phyloP scores from a whole-genome alignment of 2,329 filamentous ascomycete species.

The Trichophyton benhamiae region DNA sequence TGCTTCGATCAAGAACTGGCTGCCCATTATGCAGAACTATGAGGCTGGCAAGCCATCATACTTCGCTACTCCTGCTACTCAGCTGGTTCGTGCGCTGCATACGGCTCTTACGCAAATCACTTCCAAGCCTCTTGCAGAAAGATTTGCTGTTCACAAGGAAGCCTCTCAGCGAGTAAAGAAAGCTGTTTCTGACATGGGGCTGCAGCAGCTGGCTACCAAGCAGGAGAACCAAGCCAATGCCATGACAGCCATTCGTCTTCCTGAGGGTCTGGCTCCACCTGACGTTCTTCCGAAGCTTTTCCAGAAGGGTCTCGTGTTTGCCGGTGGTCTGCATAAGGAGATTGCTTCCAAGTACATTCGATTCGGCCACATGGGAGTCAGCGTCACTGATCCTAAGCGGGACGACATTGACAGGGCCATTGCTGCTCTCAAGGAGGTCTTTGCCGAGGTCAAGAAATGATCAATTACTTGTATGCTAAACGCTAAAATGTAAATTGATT shows the following conservation, averaged over 20 bases:
- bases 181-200: conserved; percentile 62
- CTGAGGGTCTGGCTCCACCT: conserved; percentile 65
- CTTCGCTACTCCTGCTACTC: conserved; percentile 91
- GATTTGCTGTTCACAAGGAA: conserved; percentile 69
- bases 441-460: conserved; percentile 61
- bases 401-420: conserved; percentile 77
- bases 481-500: not conserved
- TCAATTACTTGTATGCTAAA: too few species aligned
- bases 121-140: conserved; percentile 62
- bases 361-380: conserved; percentile 96
- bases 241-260: conserved; percentile 96
- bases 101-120: conserved; percentile 79
- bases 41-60: conserved; percentile 96
- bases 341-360: conserved; percentile 88
- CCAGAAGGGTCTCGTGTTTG: conserved; percentile 84
- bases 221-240: conserved; percentile 87
- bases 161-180: conserved; percentile 79
- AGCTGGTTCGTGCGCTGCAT: conserved; percentile 85
- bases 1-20: conserved; percentile 93
- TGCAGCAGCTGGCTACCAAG: conserved; percentile 75
- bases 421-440: conserved; percentile 58
- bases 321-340: conserved; percentile 90
- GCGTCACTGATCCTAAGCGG: conserved; percentile 66
- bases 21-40: conserved; percentile 98
- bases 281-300: conserved; percentile 75